Base-by-base conservation (phyloP, 225 moss, liverwort and hornwort species). In the Pleurozium schreberi region DNA sequence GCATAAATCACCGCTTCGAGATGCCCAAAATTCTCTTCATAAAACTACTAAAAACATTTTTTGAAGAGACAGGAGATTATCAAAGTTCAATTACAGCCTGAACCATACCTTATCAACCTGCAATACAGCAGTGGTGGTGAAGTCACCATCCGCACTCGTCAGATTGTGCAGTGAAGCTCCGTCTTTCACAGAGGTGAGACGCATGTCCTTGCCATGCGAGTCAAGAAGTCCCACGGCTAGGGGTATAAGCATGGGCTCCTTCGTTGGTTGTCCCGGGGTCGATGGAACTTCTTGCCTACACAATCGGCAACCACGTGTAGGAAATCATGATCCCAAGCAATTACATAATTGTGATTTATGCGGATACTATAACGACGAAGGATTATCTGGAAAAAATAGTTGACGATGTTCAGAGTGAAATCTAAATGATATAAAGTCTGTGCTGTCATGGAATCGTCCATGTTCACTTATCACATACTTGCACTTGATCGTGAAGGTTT, bases 201-300 rank as follows among this genome's bases (percentile, higher is more conserved):
- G 92, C 74, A 98, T 90, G 75, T 98, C 97, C 81, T 93, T 83
- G 59, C 96, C 98, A 75, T 91, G 91, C 13, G 95, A 95, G 88
- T 96, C 89, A 17, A 98, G 92, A 58, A 98, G 93, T 38, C 97
- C 98, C 40, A 98, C 92, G 36, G 96, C 95, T 74, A 98, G 75
- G 45, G 98, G 98, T 65, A 98, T 86, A 59, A 98, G 95, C 95
- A 97, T 96, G 11, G 98, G 96, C 91, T 95, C 93, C 90, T 98
- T 98, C 79, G 94, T 94, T 84, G 95, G 75, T 87, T 98, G 98
- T 33, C 97, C 97, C 9, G 98, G 96, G 38, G 97, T 98, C n/a
- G 95, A 67, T 49, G 96, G 96, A 57, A 98, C 91, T 62, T 94
- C 96, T 94, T 98, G 98, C 84, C 96, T 96, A 86, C 55, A 91